A percentile compares a stretch with the other conserved stretches of the same genome.
These are phyloP conservation scores for Plasmodium gallinaceum DNA, from an alignment of 169 alveolate species.

Conservation along the genomic window DNA sequence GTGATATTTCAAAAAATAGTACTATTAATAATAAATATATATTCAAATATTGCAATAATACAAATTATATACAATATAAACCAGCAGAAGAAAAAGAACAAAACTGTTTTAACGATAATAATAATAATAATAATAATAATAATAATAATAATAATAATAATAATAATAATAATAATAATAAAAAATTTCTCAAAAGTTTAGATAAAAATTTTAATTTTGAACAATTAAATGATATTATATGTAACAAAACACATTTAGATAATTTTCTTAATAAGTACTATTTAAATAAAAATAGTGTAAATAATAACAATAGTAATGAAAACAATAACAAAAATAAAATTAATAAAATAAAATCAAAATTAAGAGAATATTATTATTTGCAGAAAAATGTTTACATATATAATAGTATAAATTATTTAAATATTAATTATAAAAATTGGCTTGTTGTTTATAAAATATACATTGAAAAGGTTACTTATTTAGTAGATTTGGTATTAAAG, in stretches of 20 bases:
- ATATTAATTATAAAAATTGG: conserved; percentile 76
- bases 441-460: conserved; percentile 50
- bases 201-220: conserved; percentile 37
- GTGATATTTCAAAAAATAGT: neutral
- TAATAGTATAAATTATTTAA: conserved; percentile 62
- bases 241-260: conserved; percentile 6
- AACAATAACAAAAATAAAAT: neutral
- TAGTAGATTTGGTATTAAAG: conserved; percentile 58
- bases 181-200: neutral
- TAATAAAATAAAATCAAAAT: neutral
- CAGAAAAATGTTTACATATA: conserved; percentile 61
- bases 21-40: neutral
- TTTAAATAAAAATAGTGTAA: conserved; percentile 6
- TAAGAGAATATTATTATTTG: neutral
- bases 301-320: neutral
- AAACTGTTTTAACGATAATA: neutral
- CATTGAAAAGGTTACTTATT: conserved; percentile 57
- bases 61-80: neutral
- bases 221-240: conserved; percentile 40
- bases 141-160: neutral
- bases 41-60: neutral
- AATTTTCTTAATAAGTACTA: conserved; percentile 34
- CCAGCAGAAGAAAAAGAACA: neutral
- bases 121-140: neutral
- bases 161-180: neutral